These are phyloP conservation scores for Leishmania amazonensis DNA, from an alignment of 208 protist species.

Conservation along the genomic window DNA sequence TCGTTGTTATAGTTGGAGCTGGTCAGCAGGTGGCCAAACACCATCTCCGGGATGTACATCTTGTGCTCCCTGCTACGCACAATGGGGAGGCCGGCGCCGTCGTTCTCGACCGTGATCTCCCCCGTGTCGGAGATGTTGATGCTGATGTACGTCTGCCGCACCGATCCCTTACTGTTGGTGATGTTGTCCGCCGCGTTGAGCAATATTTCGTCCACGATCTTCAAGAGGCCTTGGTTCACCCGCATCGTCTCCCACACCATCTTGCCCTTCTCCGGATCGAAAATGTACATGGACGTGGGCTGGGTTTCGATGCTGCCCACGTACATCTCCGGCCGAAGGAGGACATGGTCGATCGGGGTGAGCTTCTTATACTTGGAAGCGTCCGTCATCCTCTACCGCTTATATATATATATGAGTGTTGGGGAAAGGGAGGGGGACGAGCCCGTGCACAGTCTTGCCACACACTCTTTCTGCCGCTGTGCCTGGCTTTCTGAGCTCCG, in stretches of 20 bases:
- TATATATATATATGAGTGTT: background rate
- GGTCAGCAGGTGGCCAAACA: slow-evolving; percentile 97
- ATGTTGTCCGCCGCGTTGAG: slow-evolving; percentile 98
- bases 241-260: slow-evolving; percentile 91
- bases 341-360: slow-evolving; percentile 96
- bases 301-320: slow-evolving; percentile 95
- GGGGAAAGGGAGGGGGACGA: background rate
- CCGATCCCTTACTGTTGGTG: slow-evolving; percentile 58
- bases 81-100: slow-evolving; percentile 95
- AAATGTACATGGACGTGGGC: slow-evolving; percentile 87
- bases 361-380: slow-evolving; percentile 93
- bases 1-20: slow-evolving; percentile 98
- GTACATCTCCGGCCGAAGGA: slow-evolving; percentile 98
- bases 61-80: slow-evolving; percentile 91
- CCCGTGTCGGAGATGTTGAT: slow-evolving; percentile 90
- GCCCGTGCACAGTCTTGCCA: background rate
- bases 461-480: background rate
- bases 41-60: slow-evolving; percentile 97
- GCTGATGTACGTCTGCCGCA: slow-evolving; percentile 88
- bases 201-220: slow-evolving; percentile 99
- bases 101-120: slow-evolving; percentile 95
- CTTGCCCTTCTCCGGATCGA: slow-evolving; percentile 78
- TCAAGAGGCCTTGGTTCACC: slow-evolving; percentile 96
- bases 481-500: background rate
- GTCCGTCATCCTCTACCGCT: slow-evolving; percentile 59